Percentiles rank a stretch among this genome's conserved stretches.
Evolutionary conservation across 2,329 filamentous ascomycete species (phyloP).

Genomic region (Parasarocladium wereldwijsianum): DNA sequence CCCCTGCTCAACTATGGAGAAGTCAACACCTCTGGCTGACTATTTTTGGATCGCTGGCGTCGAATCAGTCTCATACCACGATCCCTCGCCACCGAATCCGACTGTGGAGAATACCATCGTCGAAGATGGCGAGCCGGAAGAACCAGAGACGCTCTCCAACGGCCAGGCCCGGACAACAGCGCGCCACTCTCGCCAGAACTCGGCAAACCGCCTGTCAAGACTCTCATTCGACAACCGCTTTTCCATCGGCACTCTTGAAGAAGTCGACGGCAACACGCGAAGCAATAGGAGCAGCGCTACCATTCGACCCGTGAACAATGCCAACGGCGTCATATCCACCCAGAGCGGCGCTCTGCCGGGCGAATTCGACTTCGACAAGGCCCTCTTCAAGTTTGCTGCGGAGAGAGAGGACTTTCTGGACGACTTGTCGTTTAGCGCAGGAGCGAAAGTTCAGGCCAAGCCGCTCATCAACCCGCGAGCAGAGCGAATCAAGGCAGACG

Average conservation of each 20-base stretch:
- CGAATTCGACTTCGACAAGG: conserved; percentile 88
- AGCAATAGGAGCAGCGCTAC: conserved; percentile 55
- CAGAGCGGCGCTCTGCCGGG: conserved; percentile 10
- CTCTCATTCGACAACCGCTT: conserved; percentile 32
- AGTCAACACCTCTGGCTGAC: conserved; percentile 51
- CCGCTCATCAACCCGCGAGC: conserved; percentile 66
- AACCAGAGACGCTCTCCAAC: conserved; percentile 19
- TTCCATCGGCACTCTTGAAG: conserved; percentile 42
- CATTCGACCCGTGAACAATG: conserved; percentile 31
- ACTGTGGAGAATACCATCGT: conserved; percentile 42
- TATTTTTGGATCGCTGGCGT: conserved; percentile 66
- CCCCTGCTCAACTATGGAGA: conserved; percentile 33
- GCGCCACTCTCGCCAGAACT: conserved; percentile 47
- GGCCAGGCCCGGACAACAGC: conserved; percentile 12
- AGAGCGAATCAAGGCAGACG: conserved; percentile 68
- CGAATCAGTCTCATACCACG: conserved; percentile 51
- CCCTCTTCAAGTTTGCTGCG: conserved; percentile 85
- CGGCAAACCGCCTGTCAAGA: conserved; percentile 43
- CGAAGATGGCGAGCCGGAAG: conserved; percentile 45
- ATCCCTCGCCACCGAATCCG: conserved; percentile 20
- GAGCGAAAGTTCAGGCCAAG: conserved; percentile 56
- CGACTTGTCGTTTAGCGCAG: conserved; percentile 78
- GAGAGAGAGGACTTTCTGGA: conserved; percentile 89
- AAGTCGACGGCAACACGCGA: conserved; percentile 37
- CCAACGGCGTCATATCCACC: conserved; percentile 9